Conservation (phyloP, 257 asterid genomes). For the Plectranthus barbatus region DNA sequence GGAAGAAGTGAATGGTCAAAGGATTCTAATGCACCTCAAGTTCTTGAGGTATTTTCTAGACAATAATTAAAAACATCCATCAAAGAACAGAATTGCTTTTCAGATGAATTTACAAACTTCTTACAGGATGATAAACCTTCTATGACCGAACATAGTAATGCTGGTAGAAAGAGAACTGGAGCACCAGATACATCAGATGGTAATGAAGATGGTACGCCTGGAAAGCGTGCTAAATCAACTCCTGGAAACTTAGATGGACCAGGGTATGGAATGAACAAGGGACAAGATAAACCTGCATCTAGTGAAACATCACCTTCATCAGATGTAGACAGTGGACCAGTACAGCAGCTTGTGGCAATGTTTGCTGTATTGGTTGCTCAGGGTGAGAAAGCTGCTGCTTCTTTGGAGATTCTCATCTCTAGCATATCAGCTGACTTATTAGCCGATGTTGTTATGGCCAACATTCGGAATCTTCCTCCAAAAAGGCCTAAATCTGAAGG, state of each 20-base stretch:
- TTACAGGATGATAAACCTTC: constrained; percentile 63
- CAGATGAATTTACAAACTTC: constrained; percentile 19
- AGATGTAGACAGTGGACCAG: constrained; percentile 69
- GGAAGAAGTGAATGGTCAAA: constrained; percentile 35
- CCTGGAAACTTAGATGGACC: constrained; percentile 39
- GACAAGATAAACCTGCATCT: constrained; percentile 29
- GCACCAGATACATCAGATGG: constrained; percentile 29
- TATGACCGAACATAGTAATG: constrained; percentile 23
- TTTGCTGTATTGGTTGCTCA: constrained; percentile 87
- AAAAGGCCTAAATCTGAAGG: constrained; percentile 43
- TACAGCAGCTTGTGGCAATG: constrained; percentile 95
- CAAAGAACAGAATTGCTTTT: background rate
- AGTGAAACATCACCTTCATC: constrained; percentile 34
- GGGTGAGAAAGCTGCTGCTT: constrained; percentile 82
- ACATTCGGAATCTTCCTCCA: constrained; percentile 67
- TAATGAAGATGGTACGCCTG: constrained; percentile 45
- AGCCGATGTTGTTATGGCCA: constrained; percentile 93
- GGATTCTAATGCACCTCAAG: constrained; percentile 33
- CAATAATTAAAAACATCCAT: constrained; percentile 13
- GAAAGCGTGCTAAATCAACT: constrained; percentile 58
- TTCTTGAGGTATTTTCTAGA: constrained; percentile 26
- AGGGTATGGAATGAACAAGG: constrained; percentile 34
- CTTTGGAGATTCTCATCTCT: constrained; percentile 84
- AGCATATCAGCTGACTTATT: constrained; percentile 94
- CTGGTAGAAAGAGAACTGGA: constrained; percentile 65